These are phyloP conservation scores for Neurospora sp. DNA, from an alignment of 495 filamentous ascomycete genomes.

Conservation along the genomic window DNA sequence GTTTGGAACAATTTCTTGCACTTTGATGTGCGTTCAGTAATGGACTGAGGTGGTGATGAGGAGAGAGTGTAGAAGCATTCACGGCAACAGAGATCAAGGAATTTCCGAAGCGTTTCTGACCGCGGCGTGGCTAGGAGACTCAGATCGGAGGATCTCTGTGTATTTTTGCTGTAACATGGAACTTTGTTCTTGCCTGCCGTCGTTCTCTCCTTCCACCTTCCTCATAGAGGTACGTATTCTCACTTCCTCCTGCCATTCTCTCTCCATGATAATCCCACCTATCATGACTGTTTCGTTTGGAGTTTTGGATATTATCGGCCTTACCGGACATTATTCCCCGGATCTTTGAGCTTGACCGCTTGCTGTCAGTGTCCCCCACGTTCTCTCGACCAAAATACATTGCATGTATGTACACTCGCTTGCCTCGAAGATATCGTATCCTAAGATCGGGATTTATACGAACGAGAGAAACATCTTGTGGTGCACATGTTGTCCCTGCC, in stretches of 20 bases:
- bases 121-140: neutral
- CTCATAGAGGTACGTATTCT: neutral
- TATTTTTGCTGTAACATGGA: neutral
- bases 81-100: neutral
- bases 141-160: neutral
- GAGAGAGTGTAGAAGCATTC: neutral
- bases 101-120: neutral
- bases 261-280: neutral
- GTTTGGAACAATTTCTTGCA: no score
- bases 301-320: neutral
- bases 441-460: neutral
- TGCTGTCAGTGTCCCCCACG: neutral
- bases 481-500: neutral
- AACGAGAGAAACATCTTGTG: neutral
- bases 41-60: neutral
- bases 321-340: neutral
- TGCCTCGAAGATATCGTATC: neutral
- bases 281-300: neutral
- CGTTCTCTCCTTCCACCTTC: neutral
- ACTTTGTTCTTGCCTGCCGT: neutral
- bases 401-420: neutral
- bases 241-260: neutral
- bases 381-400: neutral
- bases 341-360: no score
- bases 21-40: no score